Conservation (phyloP, 441 rosid genomes). For the Corymbia citriodora region DNA sequence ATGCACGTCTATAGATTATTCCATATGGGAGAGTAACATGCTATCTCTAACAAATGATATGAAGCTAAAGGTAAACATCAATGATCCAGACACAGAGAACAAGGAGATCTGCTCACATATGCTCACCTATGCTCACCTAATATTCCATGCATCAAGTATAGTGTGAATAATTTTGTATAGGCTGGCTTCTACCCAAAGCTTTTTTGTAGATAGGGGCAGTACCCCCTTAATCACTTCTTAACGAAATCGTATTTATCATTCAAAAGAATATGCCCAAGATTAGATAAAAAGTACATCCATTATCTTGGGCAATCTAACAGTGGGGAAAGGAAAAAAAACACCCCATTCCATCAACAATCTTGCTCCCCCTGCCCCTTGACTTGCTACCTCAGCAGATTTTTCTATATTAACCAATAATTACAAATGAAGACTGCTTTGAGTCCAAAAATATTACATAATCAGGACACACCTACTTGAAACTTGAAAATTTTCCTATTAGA, state of each 20-base stretch:
- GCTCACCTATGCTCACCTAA: not conserved
- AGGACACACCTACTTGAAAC: not conserved
- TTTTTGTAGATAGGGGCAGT: not conserved
- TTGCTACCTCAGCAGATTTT: not conserved
- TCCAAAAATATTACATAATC: not conserved
- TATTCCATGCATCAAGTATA: not conserved
- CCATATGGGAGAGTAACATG: not conserved
- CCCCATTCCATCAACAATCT: not conserved
- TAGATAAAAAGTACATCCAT: not conserved
- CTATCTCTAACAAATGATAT: not conserved
- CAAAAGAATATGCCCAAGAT: not conserved
- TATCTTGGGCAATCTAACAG: not conserved
- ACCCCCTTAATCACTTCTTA: not conserved
- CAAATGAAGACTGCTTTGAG: not conserved
- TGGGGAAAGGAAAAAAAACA: not conserved
- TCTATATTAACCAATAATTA: not conserved
- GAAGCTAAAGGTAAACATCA: not conserved
- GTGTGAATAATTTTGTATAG: not conserved
- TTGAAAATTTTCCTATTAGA: not conserved
- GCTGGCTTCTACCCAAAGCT: not conserved
- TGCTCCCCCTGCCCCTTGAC: not conserved
- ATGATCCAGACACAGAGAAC: not conserved
- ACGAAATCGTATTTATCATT: not conserved
- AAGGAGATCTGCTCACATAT: not conserved
- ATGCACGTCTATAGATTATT: not conserved